A percentile compares a stretch with the other conserved stretches of the same genome.
Evolutionary conservation across 2,329 filamentous ascomycete species (phyloP).

Genomic region (Alternaria sp.): DNA sequence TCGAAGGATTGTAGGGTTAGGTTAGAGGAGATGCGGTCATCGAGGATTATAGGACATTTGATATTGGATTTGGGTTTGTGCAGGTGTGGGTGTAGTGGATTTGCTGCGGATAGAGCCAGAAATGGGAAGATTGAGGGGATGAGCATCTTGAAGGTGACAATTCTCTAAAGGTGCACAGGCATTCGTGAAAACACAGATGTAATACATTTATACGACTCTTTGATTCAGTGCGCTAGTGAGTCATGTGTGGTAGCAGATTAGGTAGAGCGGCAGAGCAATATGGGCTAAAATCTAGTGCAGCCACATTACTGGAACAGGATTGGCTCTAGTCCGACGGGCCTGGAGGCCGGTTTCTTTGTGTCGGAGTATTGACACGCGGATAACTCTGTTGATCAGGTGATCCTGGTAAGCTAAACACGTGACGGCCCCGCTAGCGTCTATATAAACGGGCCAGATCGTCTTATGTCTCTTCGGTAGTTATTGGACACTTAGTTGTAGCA

Average conservation of each 20-base stretch:
- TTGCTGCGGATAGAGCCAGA: background rate
- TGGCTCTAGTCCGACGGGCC: background rate
- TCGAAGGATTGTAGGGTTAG: constrained; percentile 34
- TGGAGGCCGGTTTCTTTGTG: background rate
- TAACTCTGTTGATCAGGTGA: no score
- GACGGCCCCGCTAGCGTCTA: no score
- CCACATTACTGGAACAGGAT: background rate
- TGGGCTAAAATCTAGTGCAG: background rate
- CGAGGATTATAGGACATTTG: constrained; percentile 44
- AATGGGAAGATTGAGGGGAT: background rate
- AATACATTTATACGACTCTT: background rate
- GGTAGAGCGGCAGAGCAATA: constrained; percentile 1
- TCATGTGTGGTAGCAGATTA: background rate
- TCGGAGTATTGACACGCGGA: no score
- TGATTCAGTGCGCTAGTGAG: background rate
- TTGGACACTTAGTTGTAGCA: no score
- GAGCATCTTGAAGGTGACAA: background rate
- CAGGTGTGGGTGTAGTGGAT: background rate
- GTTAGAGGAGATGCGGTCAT: constrained; percentile 37
- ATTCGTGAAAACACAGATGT: background rate
- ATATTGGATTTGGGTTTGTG: constrained; percentile 5
- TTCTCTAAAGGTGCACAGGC: background rate
- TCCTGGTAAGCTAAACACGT: no score
- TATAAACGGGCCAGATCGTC: no score
- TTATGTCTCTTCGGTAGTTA: no score